Percentiles rank a stretch among this genome's conserved stretches.
phyloP scores from a whole-genome alignment of 2,329 filamentous ascomycete genomes.

The Phaeophleospora eucalypticola region DNA sequence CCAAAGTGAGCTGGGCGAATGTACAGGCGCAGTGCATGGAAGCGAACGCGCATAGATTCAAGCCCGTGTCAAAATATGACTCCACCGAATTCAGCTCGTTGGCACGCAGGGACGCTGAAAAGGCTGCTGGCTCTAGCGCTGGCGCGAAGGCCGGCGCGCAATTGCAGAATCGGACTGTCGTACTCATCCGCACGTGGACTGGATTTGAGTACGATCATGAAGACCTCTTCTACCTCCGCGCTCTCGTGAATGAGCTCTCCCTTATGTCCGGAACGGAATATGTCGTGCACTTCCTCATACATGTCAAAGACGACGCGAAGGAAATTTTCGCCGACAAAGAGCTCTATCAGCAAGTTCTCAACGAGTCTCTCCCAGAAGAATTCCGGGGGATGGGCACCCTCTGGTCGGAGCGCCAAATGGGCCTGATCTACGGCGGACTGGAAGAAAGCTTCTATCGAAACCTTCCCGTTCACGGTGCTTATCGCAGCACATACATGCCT shows the following conservation, averaged over 20 bases:
- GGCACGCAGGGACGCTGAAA: conserved; percentile 26
- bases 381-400: conserved; percentile 51
- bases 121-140: conserved; percentile 17
- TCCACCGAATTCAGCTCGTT: conserved; percentile 39
- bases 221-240: conserved; percentile 76
- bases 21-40: conserved; percentile 69
- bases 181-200: conserved; percentile 79
- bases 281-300: conserved; percentile 74
- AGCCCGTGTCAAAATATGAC: conserved; percentile 31
- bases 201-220: conserved; percentile 75
- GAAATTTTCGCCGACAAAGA: conserved; percentile 78
- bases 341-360: conserved; percentile 64
- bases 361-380: conserved; percentile 44
- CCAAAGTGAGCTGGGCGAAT: conserved; percentile 71
- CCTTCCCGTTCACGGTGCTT: conserved; percentile 64
- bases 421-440: conserved; percentile 50
- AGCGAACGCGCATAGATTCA: conserved; percentile 68
- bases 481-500: conserved; percentile 82
- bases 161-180: conserved; percentile 20
- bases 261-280: conserved; percentile 79
- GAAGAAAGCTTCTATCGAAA: conserved; percentile 51
- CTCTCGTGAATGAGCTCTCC: conserved; percentile 73
- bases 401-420: conserved; percentile 52
- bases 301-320: conserved; percentile 73
- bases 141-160: conserved; percentile 17